Evolutionary conservation across 2,329 filamentous ascomycete genomes (phyloP).

Genomic region (Phialemonium atrogriseum): DNA sequence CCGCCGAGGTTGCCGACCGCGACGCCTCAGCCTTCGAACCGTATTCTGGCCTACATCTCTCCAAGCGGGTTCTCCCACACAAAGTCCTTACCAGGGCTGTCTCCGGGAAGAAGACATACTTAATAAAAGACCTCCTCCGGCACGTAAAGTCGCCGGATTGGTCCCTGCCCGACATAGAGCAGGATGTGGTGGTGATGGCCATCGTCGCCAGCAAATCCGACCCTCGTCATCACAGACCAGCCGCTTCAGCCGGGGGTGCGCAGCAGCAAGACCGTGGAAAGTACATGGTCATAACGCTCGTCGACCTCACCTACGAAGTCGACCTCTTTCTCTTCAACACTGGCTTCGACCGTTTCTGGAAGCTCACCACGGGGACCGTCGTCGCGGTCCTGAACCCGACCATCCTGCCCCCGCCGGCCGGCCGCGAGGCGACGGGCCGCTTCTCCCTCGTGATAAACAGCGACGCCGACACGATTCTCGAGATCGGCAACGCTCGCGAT

Average conservation of each 20-base stretch:
- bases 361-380: constrained; percentile 82
- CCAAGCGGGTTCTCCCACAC: constrained; percentile 76
- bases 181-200: constrained; percentile 83
- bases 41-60: constrained; percentile 78
- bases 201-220: constrained; percentile 84
- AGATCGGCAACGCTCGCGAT: constrained; percentile 78
- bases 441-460: constrained; percentile 83
- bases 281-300: constrained; percentile 86
- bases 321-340: constrained; percentile 89
- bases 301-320: constrained; percentile 82
- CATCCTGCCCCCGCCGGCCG: constrained; percentile 78
- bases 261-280: constrained; percentile 59
- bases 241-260: constrained; percentile 33
- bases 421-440: constrained; percentile 66
- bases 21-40: constrained; percentile 67
- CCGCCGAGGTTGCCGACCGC: constrained; percentile 26
- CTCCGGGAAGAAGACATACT: constrained; percentile 66
- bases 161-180: constrained; percentile 70
- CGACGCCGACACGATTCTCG: constrained; percentile 80
- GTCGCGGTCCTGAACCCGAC: constrained; percentile 86
- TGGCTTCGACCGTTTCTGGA: constrained; percentile 90
- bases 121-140: constrained; percentile 72
- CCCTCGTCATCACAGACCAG: constrained; percentile 53
- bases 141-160: constrained; percentile 77
- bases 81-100: constrained; percentile 70